These are phyloP conservation scores for Phytophthora hybrid DNA, from an alignment of 352 stramenopile species.

Conservation along the genomic window DNA sequence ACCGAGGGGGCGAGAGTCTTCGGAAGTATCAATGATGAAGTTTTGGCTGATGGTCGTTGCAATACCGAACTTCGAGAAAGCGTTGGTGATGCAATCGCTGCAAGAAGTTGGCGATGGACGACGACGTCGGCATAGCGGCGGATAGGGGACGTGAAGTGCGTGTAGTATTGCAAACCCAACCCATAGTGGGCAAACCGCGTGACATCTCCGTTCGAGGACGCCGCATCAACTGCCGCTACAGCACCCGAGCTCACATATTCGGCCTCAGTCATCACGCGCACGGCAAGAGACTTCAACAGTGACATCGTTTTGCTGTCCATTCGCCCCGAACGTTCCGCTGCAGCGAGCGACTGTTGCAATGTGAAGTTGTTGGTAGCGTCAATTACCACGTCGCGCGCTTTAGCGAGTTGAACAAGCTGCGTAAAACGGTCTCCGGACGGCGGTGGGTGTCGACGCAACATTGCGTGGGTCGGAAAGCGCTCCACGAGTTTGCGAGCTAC, in stretches of 20 bases:
- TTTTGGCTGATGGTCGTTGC: not conserved
- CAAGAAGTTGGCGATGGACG: conserved; percentile 91
- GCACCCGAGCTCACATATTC: conserved; percentile 91
- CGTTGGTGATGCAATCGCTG: conserved; percentile 44
- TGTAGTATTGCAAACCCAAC: conserved; percentile 91
- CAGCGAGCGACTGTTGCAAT: conserved; percentile 75
- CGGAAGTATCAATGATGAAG: conserved; percentile 40
- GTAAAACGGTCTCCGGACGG: conserved; percentile 79
- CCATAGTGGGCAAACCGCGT: conserved; percentile 89
- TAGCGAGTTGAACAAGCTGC: conserved; percentile 76
- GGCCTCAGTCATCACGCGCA: conserved; percentile 95
- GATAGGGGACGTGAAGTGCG: conserved; percentile 94
- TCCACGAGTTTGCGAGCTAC: conserved; percentile 89
- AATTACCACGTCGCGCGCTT: conserved; percentile 76
- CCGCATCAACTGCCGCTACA: conserved; percentile 47
- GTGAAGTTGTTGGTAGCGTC: conserved; percentile 87
- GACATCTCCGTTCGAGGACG: conserved; percentile 52
- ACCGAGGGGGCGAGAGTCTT: conserved; percentile 66
- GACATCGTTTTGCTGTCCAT: conserved; percentile 86
- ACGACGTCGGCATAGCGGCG: conserved; percentile 92
- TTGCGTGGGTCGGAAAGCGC: conserved; percentile 81
- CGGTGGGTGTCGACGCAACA: conserved; percentile 89
- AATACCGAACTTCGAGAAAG: not conserved
- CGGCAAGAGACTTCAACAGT: conserved; percentile 93
- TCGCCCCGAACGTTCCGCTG: conserved; percentile 61